Conservation (phyloP, 257 asterid genomes). For the Solanum etuberosum region DNA sequence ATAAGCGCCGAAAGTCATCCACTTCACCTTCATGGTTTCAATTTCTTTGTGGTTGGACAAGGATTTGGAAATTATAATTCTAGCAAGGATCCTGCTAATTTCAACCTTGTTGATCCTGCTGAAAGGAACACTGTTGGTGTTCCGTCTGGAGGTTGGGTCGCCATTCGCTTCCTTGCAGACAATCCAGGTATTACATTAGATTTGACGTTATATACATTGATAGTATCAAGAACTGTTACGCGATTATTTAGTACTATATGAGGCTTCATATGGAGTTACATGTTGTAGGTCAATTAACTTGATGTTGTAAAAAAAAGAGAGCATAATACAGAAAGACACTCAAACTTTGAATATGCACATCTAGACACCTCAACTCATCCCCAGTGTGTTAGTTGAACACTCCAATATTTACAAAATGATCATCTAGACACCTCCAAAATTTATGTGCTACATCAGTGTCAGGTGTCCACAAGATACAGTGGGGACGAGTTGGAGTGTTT, state of each 20-base stretch:
- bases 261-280: not conserved
- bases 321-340: not conserved
- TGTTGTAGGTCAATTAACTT: not conserved
- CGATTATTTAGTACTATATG: not conserved
- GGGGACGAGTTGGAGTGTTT: not conserved
- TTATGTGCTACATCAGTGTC: no score
- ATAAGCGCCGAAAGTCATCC: conserved; percentile 55
- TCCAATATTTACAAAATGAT: not conserved
- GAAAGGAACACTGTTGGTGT: conserved; percentile 59
- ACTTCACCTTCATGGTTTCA: conserved; percentile 58
- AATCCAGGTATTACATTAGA: conserved; percentile 43
- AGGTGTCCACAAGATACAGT: not conserved
- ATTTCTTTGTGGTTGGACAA: conserved; percentile 50
- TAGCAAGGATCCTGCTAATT: conserved; percentile 31
- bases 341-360: not conserved
- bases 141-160: conserved; percentile 64
- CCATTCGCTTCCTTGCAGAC: conserved; percentile 48
- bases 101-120: conserved; percentile 50
- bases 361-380: not conserved
- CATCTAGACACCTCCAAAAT: not conserved
- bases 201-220: not conserved
- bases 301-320: not conserved
- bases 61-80: conserved; percentile 52
- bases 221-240: not conserved
- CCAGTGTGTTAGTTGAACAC: not conserved